Percentiles rank a stretch among this genome's conserved stretches.
Evolutionary conservation across 1,284 basidiomycete genomes (phyloP).

Genomic region (Wallemia ichthyophaga): DNA sequence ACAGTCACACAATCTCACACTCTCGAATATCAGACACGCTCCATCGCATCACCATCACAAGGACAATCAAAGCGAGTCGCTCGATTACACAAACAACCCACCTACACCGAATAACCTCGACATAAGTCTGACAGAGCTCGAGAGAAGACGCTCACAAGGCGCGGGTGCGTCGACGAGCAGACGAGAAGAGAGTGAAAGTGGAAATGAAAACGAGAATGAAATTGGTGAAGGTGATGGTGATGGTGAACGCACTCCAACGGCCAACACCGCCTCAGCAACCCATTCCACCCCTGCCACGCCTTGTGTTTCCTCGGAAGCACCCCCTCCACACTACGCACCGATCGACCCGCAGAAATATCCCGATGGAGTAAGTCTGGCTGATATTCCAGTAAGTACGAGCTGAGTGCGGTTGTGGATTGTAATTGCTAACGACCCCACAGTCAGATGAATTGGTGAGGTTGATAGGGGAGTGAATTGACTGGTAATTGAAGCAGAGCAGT

Average conservation of each 20-base stretch:
- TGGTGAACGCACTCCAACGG: too few species aligned
- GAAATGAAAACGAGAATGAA: neutral
- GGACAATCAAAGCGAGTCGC: too few species aligned
- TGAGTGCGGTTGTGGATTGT: too few species aligned
- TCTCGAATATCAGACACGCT: slow-evolving; percentile 6
- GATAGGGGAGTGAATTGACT: neutral
- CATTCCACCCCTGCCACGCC: neutral
- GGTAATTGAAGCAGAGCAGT: too few species aligned
- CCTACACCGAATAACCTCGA: slow-evolving; percentile 24
- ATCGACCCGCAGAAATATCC: neutral
- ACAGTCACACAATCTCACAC: neutral
- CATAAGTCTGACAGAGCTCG: slow-evolving; percentile 18
- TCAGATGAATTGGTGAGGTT: neutral
- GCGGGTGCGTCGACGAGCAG: neutral
- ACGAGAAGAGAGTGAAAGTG: neutral
- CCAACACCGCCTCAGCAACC: too few species aligned
- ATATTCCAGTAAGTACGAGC: neutral
- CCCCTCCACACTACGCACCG: neutral
- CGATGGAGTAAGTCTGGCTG: neutral
- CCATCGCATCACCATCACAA: too few species aligned
- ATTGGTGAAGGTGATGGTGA: too few species aligned
- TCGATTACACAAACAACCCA: slow-evolving; percentile 22
- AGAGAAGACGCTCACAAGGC: neutral
- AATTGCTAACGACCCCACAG: too few species aligned
- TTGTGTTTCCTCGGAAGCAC: neutral